These are phyloP conservation scores for Bimuria novae-zelandiae DNA, from an alignment of 2,329 filamentous ascomycete genomes.

Conservation along the genomic window DNA sequence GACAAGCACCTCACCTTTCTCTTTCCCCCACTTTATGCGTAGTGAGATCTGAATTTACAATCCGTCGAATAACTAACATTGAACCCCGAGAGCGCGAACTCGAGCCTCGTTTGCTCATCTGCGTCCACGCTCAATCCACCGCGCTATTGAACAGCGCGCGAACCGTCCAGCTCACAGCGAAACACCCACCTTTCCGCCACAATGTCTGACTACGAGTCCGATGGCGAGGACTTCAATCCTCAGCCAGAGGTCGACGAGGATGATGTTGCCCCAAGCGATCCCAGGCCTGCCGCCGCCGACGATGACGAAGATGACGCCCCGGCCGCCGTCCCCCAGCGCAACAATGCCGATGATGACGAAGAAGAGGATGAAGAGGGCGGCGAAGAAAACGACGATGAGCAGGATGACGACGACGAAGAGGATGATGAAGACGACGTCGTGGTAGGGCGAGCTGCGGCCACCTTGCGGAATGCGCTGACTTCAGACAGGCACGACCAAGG, in stretches of 20 bases:
- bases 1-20: not conserved
- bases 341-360: not conserved
- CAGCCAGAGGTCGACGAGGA: slow-evolving; percentile 8
- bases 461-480: slow-evolving; percentile 1
- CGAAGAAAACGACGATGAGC: not conserved
- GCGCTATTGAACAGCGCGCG: not conserved
- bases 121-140: not conserved
- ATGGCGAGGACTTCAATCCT: slow-evolving; percentile 7
- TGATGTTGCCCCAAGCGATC: not conserved
- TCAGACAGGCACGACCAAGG: not conserved
- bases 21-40: not conserved
- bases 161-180: not conserved
- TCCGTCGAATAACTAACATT: not conserved
- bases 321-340: not conserved
- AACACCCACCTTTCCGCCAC: not conserved
- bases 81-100: not conserved
- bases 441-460: not conserved
- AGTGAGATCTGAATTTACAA: not conserved
- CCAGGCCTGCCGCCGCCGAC: not conserved
- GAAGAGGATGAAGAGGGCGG: not conserved
- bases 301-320: not conserved
- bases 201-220: slow-evolving; percentile 7
- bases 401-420: slow-evolving; percentile 1
- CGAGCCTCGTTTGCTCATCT: slow-evolving; percentile 1
- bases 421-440: slow-evolving; percentile 7